A percentile compares a stretch with the other conserved stretches of the same genome.
Evolutionary conservation across 2,329 filamentous ascomycete genomes (phyloP).

Genomic region (Trichothecium roseum): DNA sequence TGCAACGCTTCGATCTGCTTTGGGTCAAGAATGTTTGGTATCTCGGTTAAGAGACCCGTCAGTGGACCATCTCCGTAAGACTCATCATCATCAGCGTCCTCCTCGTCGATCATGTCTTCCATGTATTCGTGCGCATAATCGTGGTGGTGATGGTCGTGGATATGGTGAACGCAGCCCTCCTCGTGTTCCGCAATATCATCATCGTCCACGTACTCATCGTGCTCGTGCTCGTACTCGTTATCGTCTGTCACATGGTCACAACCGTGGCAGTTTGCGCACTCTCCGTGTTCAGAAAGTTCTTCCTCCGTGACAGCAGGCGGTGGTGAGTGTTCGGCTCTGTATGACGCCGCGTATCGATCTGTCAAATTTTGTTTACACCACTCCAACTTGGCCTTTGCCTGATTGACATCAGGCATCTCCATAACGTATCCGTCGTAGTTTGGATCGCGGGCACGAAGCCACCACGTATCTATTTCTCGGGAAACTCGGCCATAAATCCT

Average conservation of each 20-base stretch:
- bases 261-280: too few species aligned
- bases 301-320: too few species aligned
- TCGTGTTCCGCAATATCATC: conserved; percentile 15
- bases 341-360: conserved; percentile 40
- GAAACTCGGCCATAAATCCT: conserved; percentile 50
- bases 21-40: conserved; percentile 86
- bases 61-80: conserved; percentile 71
- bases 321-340: conserved; percentile 29
- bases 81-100: conserved; percentile 58
- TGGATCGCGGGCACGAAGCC: conserved; percentile 48
- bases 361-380: conserved; percentile 50
- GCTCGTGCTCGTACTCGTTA: conserved; percentile 9
- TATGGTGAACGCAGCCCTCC: conserved; percentile 30
- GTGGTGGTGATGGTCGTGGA: conserved; percentile 22
- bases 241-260: conserved; percentile 37
- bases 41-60: conserved; percentile 80
- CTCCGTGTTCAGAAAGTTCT: too few species aligned
- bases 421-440: conserved; percentile 50
- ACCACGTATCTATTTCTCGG: conserved; percentile 55
- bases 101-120: conserved; percentile 52
- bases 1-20: conserved; percentile 93
- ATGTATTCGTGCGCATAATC: conserved; percentile 34
- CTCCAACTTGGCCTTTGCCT: conserved; percentile 45
- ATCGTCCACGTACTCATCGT: conserved; percentile 5
- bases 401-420: conserved; percentile 49